Evolutionary conservation across 1,284 basidiomycete species (phyloP), one percentile per base, ranked within the genome.

Genomic region (Kwoniella shivajii): DNA sequence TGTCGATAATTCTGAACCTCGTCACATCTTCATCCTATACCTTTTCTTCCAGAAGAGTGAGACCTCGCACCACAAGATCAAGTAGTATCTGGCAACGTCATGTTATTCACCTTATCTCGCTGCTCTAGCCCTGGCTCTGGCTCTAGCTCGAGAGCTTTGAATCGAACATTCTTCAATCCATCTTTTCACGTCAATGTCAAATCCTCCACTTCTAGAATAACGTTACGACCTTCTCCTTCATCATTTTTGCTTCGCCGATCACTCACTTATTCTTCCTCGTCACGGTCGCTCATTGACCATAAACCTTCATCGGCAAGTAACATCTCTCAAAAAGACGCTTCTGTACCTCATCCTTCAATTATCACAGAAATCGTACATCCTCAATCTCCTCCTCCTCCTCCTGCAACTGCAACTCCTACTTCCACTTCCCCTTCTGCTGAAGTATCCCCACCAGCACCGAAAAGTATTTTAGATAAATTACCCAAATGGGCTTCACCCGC

Each of bases 401-500:
- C 27, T n/a, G 18, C 43, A 18, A 14, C 51, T 34, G 18, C 38
- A 43, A 24, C 39, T 5, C 18, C 39, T 6, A n/a, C n/a, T n/a
- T n/a, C n/a, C n/a, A n/a, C n/a, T n/a, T n/a, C n/a, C n/a, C n/a
- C n/a, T n/a, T n/a, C n/a, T n/a, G n/a, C n/a, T n/a, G n/a, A n/a
- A n/a, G n/a, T n/a, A 14, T 42, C 5, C 39, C 33, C 34, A 49
- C 47, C 34, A 38, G 37, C 30, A 36, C 50, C 27, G 16, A 45
- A 36, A 37, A 43, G 51, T 31, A 45, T 36, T 7, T 37, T 73
- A 13, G 74, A 76, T 55, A 64, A 61, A 42, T 51, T 74, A 20
- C 73, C 71, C 13, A 45, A 47, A 49, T 72, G 70, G 68, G 68
- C 69, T 16, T 51, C 56, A 11, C 52, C 53, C 13, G 65, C 68